Percentiles rank a stretch among this genome's conserved stretches.
phyloP scores from a whole-genome alignment of 768 basidiomycete species.

The Calocybe cyanea region DNA sequence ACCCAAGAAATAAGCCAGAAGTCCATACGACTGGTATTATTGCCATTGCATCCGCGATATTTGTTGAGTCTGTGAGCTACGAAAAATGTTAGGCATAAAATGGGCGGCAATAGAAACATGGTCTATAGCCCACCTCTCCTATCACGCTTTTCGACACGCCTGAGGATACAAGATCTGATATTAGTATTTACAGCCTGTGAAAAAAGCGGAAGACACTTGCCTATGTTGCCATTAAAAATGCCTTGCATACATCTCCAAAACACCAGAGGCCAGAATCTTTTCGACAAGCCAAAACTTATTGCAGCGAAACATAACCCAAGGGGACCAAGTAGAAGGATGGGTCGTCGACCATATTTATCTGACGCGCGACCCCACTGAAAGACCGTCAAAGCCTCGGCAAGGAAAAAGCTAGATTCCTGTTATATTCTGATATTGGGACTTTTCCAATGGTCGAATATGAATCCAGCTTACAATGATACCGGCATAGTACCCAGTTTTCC shows the following conservation, averaged over 20 bases:
- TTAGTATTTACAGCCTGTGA: neutral
- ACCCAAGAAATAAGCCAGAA: constrained; percentile 23
- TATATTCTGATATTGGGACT: too few relatives aligned
- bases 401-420: constrained; percentile 34
- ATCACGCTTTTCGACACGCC: constrained; percentile 19
- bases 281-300: constrained; percentile 32
- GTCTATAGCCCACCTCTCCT: constrained; percentile 12
- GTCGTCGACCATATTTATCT: constrained; percentile 30
- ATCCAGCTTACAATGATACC: constrained; percentile 36
- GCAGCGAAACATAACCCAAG: constrained; percentile 29
- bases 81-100: neutral
- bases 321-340: constrained; percentile 29
- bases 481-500: constrained; percentile 45
- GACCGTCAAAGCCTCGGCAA: constrained; percentile 29
- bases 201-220: constrained; percentile 14
- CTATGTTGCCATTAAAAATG: constrained; percentile 26
- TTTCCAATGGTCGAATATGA: neutral
- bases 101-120: too few relatives aligned
- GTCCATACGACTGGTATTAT: constrained; percentile 27
- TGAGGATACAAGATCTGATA: neutral
- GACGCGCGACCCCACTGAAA: constrained; percentile 32
- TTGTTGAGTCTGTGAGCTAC: constrained; percentile 25
- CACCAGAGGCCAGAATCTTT: constrained; percentile 19
- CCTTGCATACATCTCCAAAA: constrained; percentile 14
- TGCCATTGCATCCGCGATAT: constrained; percentile 24